Base-by-base conservation (phyloP, 257 asterid species). In the Henckelia pumila region DNA sequence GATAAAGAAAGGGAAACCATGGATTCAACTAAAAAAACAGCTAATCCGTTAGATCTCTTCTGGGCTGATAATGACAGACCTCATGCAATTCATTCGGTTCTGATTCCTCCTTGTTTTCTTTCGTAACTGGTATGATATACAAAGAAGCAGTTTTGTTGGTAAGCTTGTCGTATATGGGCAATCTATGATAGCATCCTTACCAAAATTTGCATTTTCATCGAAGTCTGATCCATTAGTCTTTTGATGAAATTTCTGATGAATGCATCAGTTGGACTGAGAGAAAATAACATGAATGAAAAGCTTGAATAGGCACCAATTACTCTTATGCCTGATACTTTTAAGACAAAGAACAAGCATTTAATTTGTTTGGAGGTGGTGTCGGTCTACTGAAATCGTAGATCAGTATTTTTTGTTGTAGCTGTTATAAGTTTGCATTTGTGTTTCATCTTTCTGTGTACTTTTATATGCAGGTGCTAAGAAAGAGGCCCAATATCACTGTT, bases 401-500 rank as follows among this genome's bases (percentile, higher is more conserved):
- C 53, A 9, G 19, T 68, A 58, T 28, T 26, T 14, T 64, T 63
- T 47, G 19, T 56, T 33, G 13, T 53, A 55, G 6, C 55, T 57
- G 52, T 50, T 25, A 6, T 20, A 17, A 16, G 30, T 20, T 32
- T 62, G 19, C 33, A 2, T 13, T 44, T 32, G 53, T 56, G 8
- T 24, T 56, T 22, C 24, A n/a, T 19, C 53, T 63, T 73, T 70
- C 47, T 47, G 55, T 76, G 66, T 73, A 65, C 67, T 70, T 72
- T 68, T 73, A 63, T 63, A 28, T 83, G 75, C 84, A 93, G 99
- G 83, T 84, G 29, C 74, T 93, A 77, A 79, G 80, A 64, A 90
- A 84, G 81, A 90, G 76, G 78, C 83, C 91, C 75, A 85, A 76
- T 59, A 69, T 88, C 78, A 87, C 84, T 50, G 88, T 88, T 63